Percentiles rank a stretch among this genome's conserved stretches.
Evolutionary conservation across 2,329 filamentous ascomycete species (phyloP).

Genomic region (Sphaerulina musiva): DNA sequence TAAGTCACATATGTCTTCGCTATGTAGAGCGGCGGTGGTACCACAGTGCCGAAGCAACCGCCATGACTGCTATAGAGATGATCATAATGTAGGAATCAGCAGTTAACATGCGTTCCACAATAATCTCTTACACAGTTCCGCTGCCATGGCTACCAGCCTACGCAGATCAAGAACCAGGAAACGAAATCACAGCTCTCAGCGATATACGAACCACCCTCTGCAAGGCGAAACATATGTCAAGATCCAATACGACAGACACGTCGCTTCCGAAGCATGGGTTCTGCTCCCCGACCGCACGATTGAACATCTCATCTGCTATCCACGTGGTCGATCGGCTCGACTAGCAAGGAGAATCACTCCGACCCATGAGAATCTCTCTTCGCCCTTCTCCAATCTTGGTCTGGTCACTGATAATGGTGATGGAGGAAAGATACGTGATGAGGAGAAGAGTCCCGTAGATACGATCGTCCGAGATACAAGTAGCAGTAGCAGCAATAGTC

Average conservation of each 20-base stretch:
- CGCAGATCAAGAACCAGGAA: background rate
- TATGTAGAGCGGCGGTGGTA: background rate
- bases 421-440: too few relatives aligned
- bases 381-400: too few relatives aligned
- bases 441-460: too few relatives aligned
- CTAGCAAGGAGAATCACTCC: background rate
- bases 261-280: conserved; percentile 1
- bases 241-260: conserved; percentile 4
- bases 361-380: background rate
- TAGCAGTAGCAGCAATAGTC: too few relatives aligned
- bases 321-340: background rate
- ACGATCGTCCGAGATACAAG: too few relatives aligned
- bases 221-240: background rate
- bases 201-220: background rate
- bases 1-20: background rate
- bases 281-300: conserved; percentile 2
- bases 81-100: too few relatives aligned
- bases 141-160: background rate
- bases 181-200: background rate
- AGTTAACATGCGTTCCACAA: too few relatives aligned
- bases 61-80: too few relatives aligned
- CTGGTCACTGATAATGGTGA: too few relatives aligned
- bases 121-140: background rate
- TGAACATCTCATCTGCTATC: conserved; percentile 4
- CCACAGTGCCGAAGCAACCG: background rate